Evolutionary conservation across 768 basidiomycete species (phyloP).

Genomic region (Trichaptum fuscoviolaceum): DNA sequence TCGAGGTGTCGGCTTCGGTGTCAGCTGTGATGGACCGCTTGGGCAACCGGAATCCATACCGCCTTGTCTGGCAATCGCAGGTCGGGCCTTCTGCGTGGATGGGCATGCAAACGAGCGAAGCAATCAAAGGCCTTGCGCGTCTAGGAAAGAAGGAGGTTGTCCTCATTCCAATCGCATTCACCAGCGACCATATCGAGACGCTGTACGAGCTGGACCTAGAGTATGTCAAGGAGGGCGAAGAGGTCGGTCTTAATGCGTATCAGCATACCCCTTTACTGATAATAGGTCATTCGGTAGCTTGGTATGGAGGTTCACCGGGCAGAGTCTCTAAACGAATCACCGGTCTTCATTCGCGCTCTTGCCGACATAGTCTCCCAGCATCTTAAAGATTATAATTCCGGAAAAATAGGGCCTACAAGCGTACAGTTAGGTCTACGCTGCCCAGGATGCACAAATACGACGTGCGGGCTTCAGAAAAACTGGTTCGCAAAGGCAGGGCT

Average conservation of each 20-base stretch:
- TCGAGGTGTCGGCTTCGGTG: conserved; percentile 93
- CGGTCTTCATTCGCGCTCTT: conserved; percentile 90
- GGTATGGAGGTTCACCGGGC: conserved; percentile 88
- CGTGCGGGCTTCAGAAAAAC: conserved; percentile 80
- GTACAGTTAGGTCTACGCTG: conserved; percentile 83
- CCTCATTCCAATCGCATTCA: conserved; percentile 95
- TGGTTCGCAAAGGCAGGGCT: conserved; percentile 81
- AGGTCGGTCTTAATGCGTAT: conserved; percentile 48
- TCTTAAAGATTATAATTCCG: conserved; percentile 54
- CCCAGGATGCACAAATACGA: conserved; percentile 88
- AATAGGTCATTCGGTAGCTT: conserved; percentile 44
- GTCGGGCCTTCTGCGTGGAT: conserved; percentile 98
- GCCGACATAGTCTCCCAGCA: conserved; percentile 88
- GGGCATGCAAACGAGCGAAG: conserved; percentile 92
- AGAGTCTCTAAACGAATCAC: conserved; percentile 90
- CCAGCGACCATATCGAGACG: conserved; percentile 98
- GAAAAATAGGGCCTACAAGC: conserved; percentile 58
- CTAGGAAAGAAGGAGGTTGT: conserved; percentile 73
- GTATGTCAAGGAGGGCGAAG: conserved; percentile 83
- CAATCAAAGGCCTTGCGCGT: conserved; percentile 80
- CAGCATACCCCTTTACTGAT: not conserved
- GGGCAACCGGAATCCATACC: conserved; percentile 75
- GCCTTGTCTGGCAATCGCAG: conserved; percentile 96
- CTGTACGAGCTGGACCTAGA: conserved; percentile 95
- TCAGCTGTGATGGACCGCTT: conserved; percentile 89